Percentiles rank a stretch among this genome's conserved stretches.
Evolutionary conservation across 176 grass and related monocot species (phyloP).

Genomic region (Raddia distichophylla): DNA sequence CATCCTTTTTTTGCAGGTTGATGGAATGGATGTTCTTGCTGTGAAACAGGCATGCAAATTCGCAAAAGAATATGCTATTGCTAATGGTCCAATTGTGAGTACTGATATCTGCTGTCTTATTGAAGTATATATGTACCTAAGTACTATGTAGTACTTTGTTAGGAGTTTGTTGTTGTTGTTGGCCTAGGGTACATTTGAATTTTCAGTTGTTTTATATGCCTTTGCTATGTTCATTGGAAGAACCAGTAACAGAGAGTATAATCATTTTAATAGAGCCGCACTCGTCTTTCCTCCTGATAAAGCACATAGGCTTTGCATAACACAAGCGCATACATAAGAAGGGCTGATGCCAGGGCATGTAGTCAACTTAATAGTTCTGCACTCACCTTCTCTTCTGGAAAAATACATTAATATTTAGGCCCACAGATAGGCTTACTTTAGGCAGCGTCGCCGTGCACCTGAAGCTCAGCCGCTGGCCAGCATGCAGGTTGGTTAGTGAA

Average conservation of each 20-base stretch:
- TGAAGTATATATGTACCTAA: background rate
- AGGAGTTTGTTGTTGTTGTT: background rate
- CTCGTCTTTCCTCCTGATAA: background rate
- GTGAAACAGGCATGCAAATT: constrained; percentile 97
- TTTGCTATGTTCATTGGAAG: background rate
- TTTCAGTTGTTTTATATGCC: background rate
- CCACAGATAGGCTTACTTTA: too few species aligned
- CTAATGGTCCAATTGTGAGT: constrained; percentile 93
- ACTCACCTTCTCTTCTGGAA: background rate
- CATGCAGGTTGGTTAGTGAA: too few species aligned
- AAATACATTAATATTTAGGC: background rate
- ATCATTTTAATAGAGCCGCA: background rate
- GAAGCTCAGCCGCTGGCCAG: too few species aligned
- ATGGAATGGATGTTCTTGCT: constrained; percentile 97
- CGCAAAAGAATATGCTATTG: constrained; percentile 85
- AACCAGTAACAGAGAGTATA: background rate
- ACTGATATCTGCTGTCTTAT: background rate
- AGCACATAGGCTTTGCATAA: constrained; percentile 7
- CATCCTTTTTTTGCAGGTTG: constrained; percentile 56
- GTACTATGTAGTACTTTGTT: background rate
- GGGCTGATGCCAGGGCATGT: background rate
- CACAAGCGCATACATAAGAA: background rate
- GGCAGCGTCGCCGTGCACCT: too few species aligned
- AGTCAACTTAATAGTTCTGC: background rate
- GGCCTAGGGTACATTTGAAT: background rate